phyloP scores from a whole-genome alignment of 805 yeast genomes.

The Sugiyamaella chiloensis region DNA sequence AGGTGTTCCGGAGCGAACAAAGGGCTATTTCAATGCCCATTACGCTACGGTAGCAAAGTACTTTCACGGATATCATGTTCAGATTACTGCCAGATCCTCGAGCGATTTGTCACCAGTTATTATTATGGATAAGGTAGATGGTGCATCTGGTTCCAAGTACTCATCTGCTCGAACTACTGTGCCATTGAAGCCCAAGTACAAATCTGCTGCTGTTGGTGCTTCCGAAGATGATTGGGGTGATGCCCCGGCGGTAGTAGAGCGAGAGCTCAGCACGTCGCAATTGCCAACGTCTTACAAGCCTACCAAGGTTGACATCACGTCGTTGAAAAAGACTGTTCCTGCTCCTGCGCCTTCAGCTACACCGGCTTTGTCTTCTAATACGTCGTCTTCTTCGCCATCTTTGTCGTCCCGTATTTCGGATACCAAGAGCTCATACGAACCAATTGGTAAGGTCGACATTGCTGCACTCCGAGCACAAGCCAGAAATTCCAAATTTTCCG shows the following conservation, averaged over 20 bases:
- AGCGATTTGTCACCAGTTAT: conserved; percentile 84
- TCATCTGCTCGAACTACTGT: conserved; percentile 40
- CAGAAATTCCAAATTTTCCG: conserved; percentile 34
- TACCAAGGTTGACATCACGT: conserved; percentile 57
- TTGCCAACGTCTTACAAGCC: conserved; percentile 58
- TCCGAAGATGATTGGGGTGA: conserved; percentile 72
- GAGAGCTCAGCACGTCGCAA: conserved; percentile 40
- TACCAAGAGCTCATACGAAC: conserved; percentile 48
- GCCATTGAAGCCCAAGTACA: conserved; percentile 35
- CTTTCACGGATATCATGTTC: conserved; percentile 81
- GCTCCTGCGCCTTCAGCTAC: conserved; percentile 28
- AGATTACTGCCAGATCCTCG: conserved; percentile 90
- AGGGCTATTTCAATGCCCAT: conserved; percentile 44
- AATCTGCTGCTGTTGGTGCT: conserved; percentile 34
- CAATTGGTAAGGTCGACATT: conserved; percentile 58
- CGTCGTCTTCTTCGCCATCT: conserved; percentile 1
- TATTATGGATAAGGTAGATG: conserved; percentile 69
- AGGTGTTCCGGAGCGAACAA: conserved; percentile 64
- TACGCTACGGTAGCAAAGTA: conserved; percentile 38
- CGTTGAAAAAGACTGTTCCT: conserved; percentile 46
- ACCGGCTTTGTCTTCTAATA: conserved; percentile 18
- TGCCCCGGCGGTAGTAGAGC: conserved; percentile 42
- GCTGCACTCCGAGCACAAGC: conserved; percentile 42
- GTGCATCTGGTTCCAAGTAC: conserved; percentile 96
- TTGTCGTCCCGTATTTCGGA: conserved; percentile 11